A percentile compares a stretch with the other conserved stretches of the same genome.
phyloP scores from a whole-genome alignment of 139 green algal genomes.

The Chlamydomonas asymmetrica region DNA sequence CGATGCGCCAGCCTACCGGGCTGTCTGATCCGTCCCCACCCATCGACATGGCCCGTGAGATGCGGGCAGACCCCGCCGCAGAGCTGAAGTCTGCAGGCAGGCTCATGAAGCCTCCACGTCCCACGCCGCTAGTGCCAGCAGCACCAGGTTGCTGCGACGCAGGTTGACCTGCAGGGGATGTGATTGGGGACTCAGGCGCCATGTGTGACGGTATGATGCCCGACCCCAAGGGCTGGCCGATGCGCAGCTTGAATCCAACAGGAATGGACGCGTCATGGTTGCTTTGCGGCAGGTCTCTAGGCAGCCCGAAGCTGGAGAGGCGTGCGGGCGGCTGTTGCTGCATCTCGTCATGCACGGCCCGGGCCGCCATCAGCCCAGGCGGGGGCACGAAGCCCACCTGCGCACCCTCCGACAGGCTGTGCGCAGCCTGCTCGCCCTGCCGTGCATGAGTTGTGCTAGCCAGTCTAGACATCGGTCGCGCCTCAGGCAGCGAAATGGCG shows the following conservation, averaged over 20 bases:
- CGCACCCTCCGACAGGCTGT: too few species aligned
- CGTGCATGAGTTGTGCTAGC: too few species aligned
- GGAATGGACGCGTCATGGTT: too few species aligned
- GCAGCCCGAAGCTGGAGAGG: not conserved
- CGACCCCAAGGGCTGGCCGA: too few species aligned
- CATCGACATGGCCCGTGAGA: too few species aligned
- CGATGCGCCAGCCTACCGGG: not conserved
- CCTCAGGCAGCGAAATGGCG: too few species aligned
- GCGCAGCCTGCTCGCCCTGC: too few species aligned
- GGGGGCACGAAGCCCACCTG: slow-evolving; percentile 19
- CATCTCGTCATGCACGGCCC: not conserved
- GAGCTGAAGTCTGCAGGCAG: not conserved
- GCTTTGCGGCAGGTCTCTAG: too few species aligned
- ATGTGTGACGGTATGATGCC: not conserved
- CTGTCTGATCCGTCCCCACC: not conserved
- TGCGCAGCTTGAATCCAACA: too few species aligned
- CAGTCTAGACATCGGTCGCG: too few species aligned
- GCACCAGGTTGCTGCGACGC: not conserved
- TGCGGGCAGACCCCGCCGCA: not conserved
- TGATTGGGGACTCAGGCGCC: not conserved
- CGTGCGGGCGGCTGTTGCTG: not conserved
- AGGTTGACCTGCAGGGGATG: not conserved
- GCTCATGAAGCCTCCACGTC: not conserved
- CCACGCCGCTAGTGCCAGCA: not conserved
- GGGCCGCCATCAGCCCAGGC: not conserved